Evolutionary conservation across 768 basidiomycete species (phyloP).

Genomic region (Lanmaoa rubissima): DNA sequence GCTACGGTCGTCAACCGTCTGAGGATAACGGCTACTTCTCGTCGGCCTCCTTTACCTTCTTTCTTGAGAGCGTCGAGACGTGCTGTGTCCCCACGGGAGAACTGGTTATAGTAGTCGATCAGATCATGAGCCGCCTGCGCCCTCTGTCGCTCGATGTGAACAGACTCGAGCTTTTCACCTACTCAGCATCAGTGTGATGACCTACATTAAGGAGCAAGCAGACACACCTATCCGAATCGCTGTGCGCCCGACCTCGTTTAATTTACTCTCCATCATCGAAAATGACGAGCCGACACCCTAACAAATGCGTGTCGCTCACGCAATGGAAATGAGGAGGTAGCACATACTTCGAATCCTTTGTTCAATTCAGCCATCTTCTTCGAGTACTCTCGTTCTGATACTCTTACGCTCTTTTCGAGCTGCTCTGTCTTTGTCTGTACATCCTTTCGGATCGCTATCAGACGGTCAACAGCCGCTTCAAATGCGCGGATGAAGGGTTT

Average conservation of each 20-base stretch:
- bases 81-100: constrained; percentile 77
- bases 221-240: constrained; percentile 84
- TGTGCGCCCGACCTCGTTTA: constrained; percentile 91
- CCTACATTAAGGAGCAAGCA: background rate
- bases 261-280: constrained; percentile 82
- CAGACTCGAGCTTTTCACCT: constrained; percentile 96
- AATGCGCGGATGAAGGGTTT: constrained; percentile 92
- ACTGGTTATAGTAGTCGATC: constrained; percentile 91
- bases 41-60: constrained; percentile 85
- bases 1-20: constrained; percentile 84
- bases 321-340: background rate
- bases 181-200: constrained; percentile 5
- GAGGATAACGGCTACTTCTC: constrained; percentile 83
- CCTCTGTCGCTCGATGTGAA: constrained; percentile 87
- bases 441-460: constrained; percentile 85
- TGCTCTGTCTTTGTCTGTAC: constrained; percentile 88
- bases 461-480: constrained; percentile 84
- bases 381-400: constrained; percentile 90
- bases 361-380: constrained; percentile 93
- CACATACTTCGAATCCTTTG: constrained; percentile 85
- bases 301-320: background rate
- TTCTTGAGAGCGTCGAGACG: constrained; percentile 76
- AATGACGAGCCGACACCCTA: constrained; percentile 90
- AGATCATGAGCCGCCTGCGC: constrained; percentile 94
- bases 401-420: constrained; percentile 87